A percentile compares a stretch with the other conserved stretches of the same genome.
Conservation (phyloP, 2,329 filamentous ascomycete species). For the Torrubiella hemipterigena region DNA sequence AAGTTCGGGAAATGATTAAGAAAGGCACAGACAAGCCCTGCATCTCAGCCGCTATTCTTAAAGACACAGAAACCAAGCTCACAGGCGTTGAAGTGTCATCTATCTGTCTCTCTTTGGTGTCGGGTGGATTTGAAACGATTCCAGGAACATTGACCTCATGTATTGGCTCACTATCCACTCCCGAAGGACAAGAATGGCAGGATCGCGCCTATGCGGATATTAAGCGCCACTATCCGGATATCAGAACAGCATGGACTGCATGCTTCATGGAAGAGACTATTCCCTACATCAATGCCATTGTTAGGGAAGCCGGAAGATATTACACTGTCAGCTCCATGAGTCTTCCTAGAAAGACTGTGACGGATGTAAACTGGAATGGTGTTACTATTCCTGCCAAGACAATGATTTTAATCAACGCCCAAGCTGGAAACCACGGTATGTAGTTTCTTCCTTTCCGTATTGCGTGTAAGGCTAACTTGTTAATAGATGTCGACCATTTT, state of each 20-base stretch:
- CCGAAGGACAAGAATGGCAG: constrained; percentile 35
- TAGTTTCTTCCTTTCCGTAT: too few relatives aligned
- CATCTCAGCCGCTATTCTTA: constrained; percentile 39
- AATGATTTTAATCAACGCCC: constrained; percentile 42
- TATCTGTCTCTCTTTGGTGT: constrained; percentile 39
- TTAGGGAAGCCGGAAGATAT: constrained; percentile 39
- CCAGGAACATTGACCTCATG: constrained; percentile 39
- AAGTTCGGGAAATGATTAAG: constrained; percentile 37
- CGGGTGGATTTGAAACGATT: constrained; percentile 42
- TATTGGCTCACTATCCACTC: constrained; percentile 34
- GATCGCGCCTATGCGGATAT: constrained; percentile 41
- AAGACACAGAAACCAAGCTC: constrained; percentile 40
- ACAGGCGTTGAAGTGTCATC: constrained; percentile 39
- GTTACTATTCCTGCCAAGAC: constrained; percentile 37
- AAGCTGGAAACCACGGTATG: constrained; percentile 40
- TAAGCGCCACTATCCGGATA: constrained; percentile 30
- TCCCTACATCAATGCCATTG: constrained; percentile 33
- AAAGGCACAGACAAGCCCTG: constrained; percentile 40
- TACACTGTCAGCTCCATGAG: constrained; percentile 42
- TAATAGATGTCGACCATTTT: constrained; percentile 34
- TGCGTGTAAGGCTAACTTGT: too few relatives aligned
- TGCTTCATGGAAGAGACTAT: constrained; percentile 32
- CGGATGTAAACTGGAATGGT: constrained; percentile 37
- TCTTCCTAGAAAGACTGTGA: constrained; percentile 36
- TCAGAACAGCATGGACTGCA: constrained; percentile 31